Percentiles rank a stretch among this genome's conserved stretches.
Conservation (phyloP, 805 yeast genomes). For the Yamadazyma paraphyllophila region DNA sequence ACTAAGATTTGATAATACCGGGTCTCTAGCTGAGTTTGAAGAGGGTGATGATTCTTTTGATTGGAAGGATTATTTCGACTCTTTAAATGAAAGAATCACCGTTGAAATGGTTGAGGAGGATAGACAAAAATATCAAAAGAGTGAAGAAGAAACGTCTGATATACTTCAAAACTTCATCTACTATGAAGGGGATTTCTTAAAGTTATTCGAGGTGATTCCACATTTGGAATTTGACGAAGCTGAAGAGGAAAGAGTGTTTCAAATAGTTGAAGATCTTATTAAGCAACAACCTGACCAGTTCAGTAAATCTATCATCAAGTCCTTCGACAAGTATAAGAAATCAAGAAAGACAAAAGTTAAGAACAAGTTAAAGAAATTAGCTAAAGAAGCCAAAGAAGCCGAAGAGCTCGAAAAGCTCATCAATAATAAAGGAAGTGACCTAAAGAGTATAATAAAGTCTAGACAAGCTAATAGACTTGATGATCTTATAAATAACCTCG, state of each 20-base stretch:
- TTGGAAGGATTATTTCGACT: slow-evolving; percentile 58
- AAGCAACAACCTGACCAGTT: slow-evolving; percentile 35
- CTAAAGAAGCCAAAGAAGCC: slow-evolving; percentile 67
- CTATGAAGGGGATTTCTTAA: slow-evolving; percentile 65
- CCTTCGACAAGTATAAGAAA: slow-evolving; percentile 52
- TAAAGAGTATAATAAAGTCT: slow-evolving; percentile 48
- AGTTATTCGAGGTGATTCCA: slow-evolving; percentile 71
- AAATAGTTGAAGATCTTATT: slow-evolving; percentile 45
- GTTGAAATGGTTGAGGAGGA: slow-evolving; percentile 72
- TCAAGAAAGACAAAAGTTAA: slow-evolving; percentile 47
- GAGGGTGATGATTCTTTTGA: slow-evolving; percentile 43
- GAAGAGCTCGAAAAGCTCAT: slow-evolving; percentile 43
- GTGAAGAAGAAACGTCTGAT: slow-evolving; percentile 61
- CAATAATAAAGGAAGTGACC: slow-evolving; percentile 39
- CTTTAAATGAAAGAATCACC: slow-evolving; percentile 49
- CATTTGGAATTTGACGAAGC: slow-evolving; percentile 62
- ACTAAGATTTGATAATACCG: slow-evolving; percentile 65
- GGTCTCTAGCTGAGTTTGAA: slow-evolving; percentile 47
- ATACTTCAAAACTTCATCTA: slow-evolving; percentile 56
- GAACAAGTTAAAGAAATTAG: slow-evolving; percentile 49
- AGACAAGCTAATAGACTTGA: slow-evolving; percentile 45
- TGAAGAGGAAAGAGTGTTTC: slow-evolving; percentile 62
- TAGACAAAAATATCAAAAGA: slow-evolving; percentile 56
- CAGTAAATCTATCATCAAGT: slow-evolving; percentile 27
- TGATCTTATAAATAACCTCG: slow-evolving; percentile 45